Evolutionary conservation across 495 filamentous ascomycete genomes (phyloP).

Genomic region (Xylaria cubensis): DNA sequence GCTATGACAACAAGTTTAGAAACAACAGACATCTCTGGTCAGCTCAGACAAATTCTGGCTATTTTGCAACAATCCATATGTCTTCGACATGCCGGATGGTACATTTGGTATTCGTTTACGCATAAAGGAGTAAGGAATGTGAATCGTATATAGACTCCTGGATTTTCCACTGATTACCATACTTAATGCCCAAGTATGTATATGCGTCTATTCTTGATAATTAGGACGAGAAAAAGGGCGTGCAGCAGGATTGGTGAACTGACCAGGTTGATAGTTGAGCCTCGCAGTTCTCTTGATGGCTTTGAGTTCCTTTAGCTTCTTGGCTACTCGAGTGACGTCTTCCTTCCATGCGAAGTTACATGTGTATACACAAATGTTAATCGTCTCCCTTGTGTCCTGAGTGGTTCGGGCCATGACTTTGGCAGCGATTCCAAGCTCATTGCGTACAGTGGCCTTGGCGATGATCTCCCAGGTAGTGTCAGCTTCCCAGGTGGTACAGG

Average conservation of each 20-base stretch:
- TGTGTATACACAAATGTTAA: conserved; percentile 79
- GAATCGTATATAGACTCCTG: conserved; percentile 64
- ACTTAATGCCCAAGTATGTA: conserved; percentile 71
- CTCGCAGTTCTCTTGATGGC: conserved; percentile 58
- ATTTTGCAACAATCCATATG: background rate
- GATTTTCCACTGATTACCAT: conserved; percentile 71
- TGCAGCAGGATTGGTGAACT: conserved; percentile 28
- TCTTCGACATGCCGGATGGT: background rate
- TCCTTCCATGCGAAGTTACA: conserved; percentile 69
- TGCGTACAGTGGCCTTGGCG: conserved; percentile 65
- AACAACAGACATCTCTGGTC: conserved; percentile 3
- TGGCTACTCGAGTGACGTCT: conserved; percentile 72
- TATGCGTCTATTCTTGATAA: conserved; percentile 63
- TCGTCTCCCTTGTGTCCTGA: conserved; percentile 42
- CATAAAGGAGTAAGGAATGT: conserved; percentile 38
- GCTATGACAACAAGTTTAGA: background rate
- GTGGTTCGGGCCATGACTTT: conserved; percentile 67
- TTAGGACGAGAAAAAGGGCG: background rate
- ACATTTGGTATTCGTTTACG: conserved; percentile 17
- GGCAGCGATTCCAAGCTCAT: conserved; percentile 69
- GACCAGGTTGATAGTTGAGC: conserved; percentile 79
- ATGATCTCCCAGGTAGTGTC: conserved; percentile 69
- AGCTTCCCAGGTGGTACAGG: conserved; percentile 61
- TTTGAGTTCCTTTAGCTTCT: conserved; percentile 63
- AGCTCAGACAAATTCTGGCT: background rate